Conservation (phyloP, 768 basidiomycete species). For the Trametes sanguinea region DNA sequence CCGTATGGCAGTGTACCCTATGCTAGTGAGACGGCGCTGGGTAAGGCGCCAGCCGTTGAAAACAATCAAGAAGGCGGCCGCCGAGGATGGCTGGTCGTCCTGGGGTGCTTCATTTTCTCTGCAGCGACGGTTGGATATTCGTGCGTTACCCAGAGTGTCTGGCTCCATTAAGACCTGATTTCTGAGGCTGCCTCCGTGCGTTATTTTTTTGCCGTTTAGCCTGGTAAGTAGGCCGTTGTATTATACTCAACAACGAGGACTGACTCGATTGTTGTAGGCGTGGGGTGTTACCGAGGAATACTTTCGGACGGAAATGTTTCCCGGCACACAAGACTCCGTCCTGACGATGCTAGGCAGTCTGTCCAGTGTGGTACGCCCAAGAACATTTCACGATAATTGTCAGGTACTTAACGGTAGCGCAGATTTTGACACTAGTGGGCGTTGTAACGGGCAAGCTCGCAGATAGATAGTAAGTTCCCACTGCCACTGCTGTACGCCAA, state of each 20-base stretch:
- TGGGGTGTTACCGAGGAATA: conserved; percentile 39
- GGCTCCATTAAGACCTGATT: background rate
- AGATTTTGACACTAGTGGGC: conserved; percentile 33
- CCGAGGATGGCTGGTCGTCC: conserved; percentile 36
- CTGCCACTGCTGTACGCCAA: background rate
- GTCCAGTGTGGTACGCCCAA: conserved; percentile 25
- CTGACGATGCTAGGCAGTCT: conserved; percentile 32
- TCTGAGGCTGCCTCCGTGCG: background rate
- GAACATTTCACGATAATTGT: too few relatives aligned
- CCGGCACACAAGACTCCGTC: conserved; percentile 18
- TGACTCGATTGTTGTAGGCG: conserved; percentile 13
- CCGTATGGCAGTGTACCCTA: background rate
- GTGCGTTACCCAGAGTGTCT: conserved; percentile 19
- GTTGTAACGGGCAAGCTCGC: conserved; percentile 37
- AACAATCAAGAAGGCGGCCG: conserved; percentile 32
- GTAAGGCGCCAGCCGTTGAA: background rate
- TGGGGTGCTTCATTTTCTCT: conserved; percentile 34
- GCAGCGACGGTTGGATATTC: conserved; percentile 30
- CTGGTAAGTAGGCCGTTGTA: background rate
- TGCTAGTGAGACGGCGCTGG: background rate
- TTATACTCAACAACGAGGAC: too few relatives aligned
- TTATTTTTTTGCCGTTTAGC: background rate
- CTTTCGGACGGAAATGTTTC: conserved; percentile 32
- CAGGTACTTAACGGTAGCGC: background rate
- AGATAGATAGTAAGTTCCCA: conserved; percentile 34